Evolutionary conservation across 768 basidiomycete genomes (phyloP).

Genomic region (Xerocomus potaroensis): DNA sequence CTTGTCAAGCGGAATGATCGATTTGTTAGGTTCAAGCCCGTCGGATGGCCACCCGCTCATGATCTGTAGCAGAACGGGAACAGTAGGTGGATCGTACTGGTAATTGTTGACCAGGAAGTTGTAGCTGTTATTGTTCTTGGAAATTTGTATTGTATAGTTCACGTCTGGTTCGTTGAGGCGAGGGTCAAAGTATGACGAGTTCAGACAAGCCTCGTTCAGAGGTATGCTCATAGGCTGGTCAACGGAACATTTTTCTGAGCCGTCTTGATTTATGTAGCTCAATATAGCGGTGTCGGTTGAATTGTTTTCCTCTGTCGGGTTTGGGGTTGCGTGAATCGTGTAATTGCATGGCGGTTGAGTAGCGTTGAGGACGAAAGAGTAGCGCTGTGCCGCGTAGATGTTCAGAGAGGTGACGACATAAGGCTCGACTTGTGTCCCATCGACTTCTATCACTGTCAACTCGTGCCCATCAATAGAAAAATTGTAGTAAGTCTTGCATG

Average conservation of each 20-base stretch:
- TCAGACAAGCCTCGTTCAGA: not conserved
- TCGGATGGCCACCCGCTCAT: slow-evolving; percentile 13
- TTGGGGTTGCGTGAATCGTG: slow-evolving; percentile 16
- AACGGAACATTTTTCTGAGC: not conserved
- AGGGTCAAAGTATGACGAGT: not conserved
- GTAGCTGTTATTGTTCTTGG: slow-evolving; percentile 10
- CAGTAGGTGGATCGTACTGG: slow-evolving; percentile 12
- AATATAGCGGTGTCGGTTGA: slow-evolving; percentile 8
- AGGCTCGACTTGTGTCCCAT: slow-evolving; percentile 37
- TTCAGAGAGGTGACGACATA: slow-evolving; percentile 35
- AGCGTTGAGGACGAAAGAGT: slow-evolving; percentile 43
- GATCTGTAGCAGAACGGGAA: slow-evolving; percentile 16
- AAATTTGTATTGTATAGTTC: slow-evolving; percentile 11
- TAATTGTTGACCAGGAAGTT: slow-evolving; percentile 12
- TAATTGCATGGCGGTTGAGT: slow-evolving; percentile 39
- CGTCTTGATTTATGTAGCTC: slow-evolving; percentile 2
- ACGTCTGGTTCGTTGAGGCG: slow-evolving; percentile 10
- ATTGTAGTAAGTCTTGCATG: slow-evolving; percentile 31
- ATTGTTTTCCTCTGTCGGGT: slow-evolving; percentile 23
- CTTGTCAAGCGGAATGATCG: slow-evolving; percentile 4
- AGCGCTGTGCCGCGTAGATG: slow-evolving; percentile 40
- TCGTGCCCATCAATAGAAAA: slow-evolving; percentile 26
- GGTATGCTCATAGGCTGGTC: not conserved
- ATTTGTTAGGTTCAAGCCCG: not conserved
- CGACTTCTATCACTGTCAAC: slow-evolving; percentile 39